Percentiles rank a stretch among this genome's conserved stretches.
Conservation (phyloP, 352 stramenopile genomes). For the Phytophthora litchii region DNA sequence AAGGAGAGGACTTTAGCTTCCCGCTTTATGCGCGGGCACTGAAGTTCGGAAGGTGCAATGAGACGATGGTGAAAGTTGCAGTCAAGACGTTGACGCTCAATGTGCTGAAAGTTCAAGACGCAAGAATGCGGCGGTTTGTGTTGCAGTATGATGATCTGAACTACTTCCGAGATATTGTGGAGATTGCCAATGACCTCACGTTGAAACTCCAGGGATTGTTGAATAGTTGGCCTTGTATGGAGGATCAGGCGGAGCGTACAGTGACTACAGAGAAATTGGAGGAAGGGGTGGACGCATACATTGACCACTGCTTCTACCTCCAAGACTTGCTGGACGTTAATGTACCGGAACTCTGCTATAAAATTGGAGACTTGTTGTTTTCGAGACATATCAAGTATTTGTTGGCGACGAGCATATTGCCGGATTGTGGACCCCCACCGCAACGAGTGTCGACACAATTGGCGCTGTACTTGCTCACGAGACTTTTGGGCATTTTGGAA, state of each 20-base stretch:
- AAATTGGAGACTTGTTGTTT: conserved; percentile 77
- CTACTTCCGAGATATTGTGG: conserved; percentile 84
- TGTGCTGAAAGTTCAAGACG: conserved; percentile 78
- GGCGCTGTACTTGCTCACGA: conserved; percentile 77
- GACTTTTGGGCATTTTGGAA: conserved; percentile 75
- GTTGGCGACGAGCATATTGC: conserved; percentile 73
- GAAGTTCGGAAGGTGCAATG: conserved; percentile 67
- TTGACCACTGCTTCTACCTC: conserved; percentile 87
- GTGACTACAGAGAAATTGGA: conserved; percentile 76
- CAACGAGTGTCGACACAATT: conserved; percentile 81
- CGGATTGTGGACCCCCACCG: conserved; percentile 71
- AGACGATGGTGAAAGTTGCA: conserved; percentile 87
- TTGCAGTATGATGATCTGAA: conserved; percentile 72
- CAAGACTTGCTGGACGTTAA: conserved; percentile 87
- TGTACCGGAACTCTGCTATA: conserved; percentile 82
- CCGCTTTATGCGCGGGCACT: conserved; percentile 80
- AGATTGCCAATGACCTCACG: conserved; percentile 75
- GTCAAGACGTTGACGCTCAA: conserved; percentile 90
- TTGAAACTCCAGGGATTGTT: conserved; percentile 78
- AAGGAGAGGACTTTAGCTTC: conserved; percentile 48
- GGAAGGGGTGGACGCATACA: conserved; percentile 79
- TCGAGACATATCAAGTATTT: conserved; percentile 70
- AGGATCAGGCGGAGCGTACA: conserved; percentile 9
- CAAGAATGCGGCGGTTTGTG: conserved; percentile 78
- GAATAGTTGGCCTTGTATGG: conserved; percentile 54